Base-by-base conservation (phyloP, 2,329 filamentous ascomycete species). In the Penicillium olsonii region DNA sequence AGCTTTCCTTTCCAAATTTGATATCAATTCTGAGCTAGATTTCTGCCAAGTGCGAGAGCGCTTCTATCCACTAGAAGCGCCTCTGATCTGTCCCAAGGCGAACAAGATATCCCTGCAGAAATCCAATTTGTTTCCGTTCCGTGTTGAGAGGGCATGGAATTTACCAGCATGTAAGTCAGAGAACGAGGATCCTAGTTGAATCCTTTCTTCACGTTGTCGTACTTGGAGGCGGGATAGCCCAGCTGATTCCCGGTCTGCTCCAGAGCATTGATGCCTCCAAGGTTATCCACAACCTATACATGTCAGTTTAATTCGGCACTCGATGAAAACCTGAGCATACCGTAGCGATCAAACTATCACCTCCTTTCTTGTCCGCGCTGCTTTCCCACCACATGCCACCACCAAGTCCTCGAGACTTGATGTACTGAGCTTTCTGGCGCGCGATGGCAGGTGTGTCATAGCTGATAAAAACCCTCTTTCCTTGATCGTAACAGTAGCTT, bases 341-440 rank as follows among this genome's bases (percentile, higher is more conserved):
- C 34, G 80, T 84, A 6, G 70, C 74, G 47, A 92, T 90, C 64
- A 96, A 67, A 60, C 88, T 92, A 0, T 78, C 75, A 10, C 69
- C 70, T 0, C 84, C 84, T 2, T 71, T 66, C 65, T 84, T 85
- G 68, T 96, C 92, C 1, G 83, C 85, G 63, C 87, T 92, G 61
- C 84, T 89, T 74, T 96, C 92, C 89, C 89, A 95, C 90, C 90
- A 97, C 92, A 97, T 96, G n/a, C 82, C 90, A 15, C 92, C 92
- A 2, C 91, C 92, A 0, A 96, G 79, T 0, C 82, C 77, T 37
- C 79, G 75, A 17, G 81, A 68, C 64, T 78, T 81, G 64, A 96
- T 82, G 67, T 84, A 96, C 10, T 81, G 74, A 1, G 85, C 84
- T 76, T 96, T 97, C 57, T 73, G 67, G 57, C 76, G 75, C 3